Conservation (phyloP, 257 asterid genomes). For the Solanum acaule region DNA sequence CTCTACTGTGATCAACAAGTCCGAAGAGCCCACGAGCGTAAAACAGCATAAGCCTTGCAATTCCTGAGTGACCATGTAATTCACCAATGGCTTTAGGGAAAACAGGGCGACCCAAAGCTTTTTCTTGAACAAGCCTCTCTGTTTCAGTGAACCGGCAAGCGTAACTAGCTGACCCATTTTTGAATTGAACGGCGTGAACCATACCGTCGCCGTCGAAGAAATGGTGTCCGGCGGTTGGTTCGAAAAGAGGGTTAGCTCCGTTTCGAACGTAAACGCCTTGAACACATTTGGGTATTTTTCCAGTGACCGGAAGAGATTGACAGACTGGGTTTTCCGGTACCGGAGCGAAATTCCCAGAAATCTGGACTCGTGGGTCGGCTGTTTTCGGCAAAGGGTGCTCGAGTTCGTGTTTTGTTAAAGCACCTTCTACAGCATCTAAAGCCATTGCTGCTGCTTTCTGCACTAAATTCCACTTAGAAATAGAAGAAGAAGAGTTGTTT, state of each 20-base stretch:
- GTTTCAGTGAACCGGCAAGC: slow-evolving; percentile 91
- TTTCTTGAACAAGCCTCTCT: slow-evolving; percentile 56
- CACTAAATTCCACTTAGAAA: slow-evolving; percentile 44
- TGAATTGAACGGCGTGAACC: slow-evolving; percentile 77
- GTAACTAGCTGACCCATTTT: slow-evolving; percentile 59
- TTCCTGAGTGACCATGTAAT: slow-evolving; percentile 88
- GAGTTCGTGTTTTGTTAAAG: slow-evolving; percentile 52
- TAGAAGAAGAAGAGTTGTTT: neutral
- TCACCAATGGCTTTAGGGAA: slow-evolving; percentile 98
- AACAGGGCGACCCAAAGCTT: slow-evolving; percentile 67
- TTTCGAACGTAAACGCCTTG: slow-evolving; percentile 73
- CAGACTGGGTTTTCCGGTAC: slow-evolving; percentile 73
- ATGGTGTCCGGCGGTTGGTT: slow-evolving; percentile 92
- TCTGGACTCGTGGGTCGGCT: slow-evolving; percentile 79
- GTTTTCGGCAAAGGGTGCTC: slow-evolving; percentile 74
- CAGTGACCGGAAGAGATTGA: slow-evolving; percentile 53
- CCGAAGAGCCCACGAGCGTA: slow-evolving; percentile 71
- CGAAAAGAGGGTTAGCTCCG: slow-evolving; percentile 90
- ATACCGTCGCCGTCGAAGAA: slow-evolving; percentile 98
- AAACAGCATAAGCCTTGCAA: slow-evolving; percentile 72
- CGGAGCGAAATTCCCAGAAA: slow-evolving; percentile 89
- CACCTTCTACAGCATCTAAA: slow-evolving; percentile 62
- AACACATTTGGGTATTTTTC: slow-evolving; percentile 55
- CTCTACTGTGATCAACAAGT: slow-evolving; percentile 60
- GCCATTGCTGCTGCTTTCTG: slow-evolving; percentile 83